Conservation (phyloP, 176 grass and related monocot genomes). For the maize (Zea mays) region Zm-B73-REFERENCE-NAM-5.0 NC_050098.1:13652001-13652500, state of each 20-base stretch:
- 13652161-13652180: conserved; percentile 25
- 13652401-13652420: neutral
- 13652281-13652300: neutral
- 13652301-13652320: neutral
- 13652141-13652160: conserved; percentile 6
- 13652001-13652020: conserved; percentile 44
- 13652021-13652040: conserved; percentile 51
- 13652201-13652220: conserved; percentile 3
- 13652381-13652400: neutral
- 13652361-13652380: neutral
- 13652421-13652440: neutral
- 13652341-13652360: neutral
- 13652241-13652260: neutral
- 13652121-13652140: conserved; percentile 40
- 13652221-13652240: neutral
- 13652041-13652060: conserved; percentile 55
- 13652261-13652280: neutral
- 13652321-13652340: neutral
- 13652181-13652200: conserved; percentile 43
- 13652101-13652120: conserved; percentile 69
- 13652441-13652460: neutral
- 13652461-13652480: neutral
- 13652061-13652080: conserved; percentile 65
- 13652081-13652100: conserved; percentile 47
- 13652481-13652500: neutral